phyloP scores from a whole-genome alignment of 2,329 filamentous ascomycete genomes.

The Ophiosphaerella narmari region DNA sequence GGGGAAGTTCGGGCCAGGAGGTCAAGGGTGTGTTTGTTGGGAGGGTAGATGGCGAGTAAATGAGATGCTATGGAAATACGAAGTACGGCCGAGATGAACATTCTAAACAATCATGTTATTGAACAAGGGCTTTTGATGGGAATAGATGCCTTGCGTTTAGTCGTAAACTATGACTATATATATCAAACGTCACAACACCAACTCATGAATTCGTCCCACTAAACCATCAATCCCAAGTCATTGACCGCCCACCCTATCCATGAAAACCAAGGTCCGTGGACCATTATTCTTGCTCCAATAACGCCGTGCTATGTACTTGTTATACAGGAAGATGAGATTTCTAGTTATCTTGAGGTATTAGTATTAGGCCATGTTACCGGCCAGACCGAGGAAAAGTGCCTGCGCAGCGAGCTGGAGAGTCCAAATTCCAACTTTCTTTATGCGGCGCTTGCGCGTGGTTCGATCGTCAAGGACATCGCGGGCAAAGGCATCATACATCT shows the following conservation, averaged over 20 bases:
- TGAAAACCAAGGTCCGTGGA: background rate
- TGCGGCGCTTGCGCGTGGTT: slow-evolving; percentile 79
- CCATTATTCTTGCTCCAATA: background rate
- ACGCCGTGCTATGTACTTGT: slow-evolving; percentile 7
- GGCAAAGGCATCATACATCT: slow-evolving; percentile 92
- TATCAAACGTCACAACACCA: no score
- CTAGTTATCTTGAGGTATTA: slow-evolving; percentile 5
- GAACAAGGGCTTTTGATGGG: no score
- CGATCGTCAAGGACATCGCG: slow-evolving; percentile 90
- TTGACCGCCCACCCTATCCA: no score
- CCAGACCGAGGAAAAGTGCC: slow-evolving; percentile 92
- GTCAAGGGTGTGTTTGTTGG: slow-evolving; percentile 32
- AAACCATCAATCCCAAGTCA: no score
- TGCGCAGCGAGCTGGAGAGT: slow-evolving; percentile 90
- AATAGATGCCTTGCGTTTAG: no score
- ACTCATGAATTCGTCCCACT: no score
- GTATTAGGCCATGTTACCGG: slow-evolving; percentile 70
- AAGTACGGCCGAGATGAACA: slow-evolving; percentile 1
- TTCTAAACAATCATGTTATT: background rate
- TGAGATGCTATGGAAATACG: background rate
- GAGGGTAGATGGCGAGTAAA: slow-evolving; percentile 19
- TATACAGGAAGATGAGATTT: slow-evolving; percentile 16
- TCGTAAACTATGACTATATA: no score
- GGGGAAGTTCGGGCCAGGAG: slow-evolving; percentile 31
- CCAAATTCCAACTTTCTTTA: slow-evolving; percentile 97